Evolutionary conservation across 192 early-diverging fungal species (phyloP), one percentile per base, ranked within the genome.

Genomic region (Coemansia sp.): DNA sequence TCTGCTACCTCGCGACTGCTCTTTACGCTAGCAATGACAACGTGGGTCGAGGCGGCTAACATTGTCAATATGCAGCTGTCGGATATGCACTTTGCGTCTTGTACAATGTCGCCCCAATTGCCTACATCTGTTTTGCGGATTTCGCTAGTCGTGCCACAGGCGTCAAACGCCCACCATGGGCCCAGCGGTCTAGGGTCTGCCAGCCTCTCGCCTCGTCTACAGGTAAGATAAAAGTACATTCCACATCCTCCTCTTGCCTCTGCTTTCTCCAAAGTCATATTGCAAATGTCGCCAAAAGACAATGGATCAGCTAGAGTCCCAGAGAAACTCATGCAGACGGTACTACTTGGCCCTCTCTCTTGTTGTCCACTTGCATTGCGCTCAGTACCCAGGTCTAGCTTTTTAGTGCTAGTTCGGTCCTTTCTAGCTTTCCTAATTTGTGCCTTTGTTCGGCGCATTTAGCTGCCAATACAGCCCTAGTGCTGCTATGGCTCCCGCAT

Each of bases 51-150:
- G 3, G 65, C 73, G 13, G 39, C 39, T 1, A 57, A 72, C 20
- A 70, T 73, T 10, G 66, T 71, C n/a, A 48, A 64, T 8, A 18
- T 76, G 51, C 66, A 62, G 37, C 64, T 82, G 56, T 62, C 67
- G 11, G 79, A 82, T 26, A 43, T 72, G 3, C 67, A 69, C 43
- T 82, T 82, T 70, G 79, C 65, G 18, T 76, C 79, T 10, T 73
- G 79, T 67, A 76, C 73, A 11, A 66, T 82, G 63, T 70, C 79
- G 7, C 73, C 79, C 7, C 73, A 64, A 0, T 62, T 82, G 48
- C 79, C 79, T 9, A 56, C 73, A 9, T 82, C 79, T 13, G 74
- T 82, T 33, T 61, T 82, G 51, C 69, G 70, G 5, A 61, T 82
- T 9, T 62, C 72, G 13, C 55, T 82, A 64, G 56, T 58, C 20